Evolutionary conservation across 1,139 yeast genomes (phyloP).

Genomic region (Hyphopichia khmerensis): DNA sequence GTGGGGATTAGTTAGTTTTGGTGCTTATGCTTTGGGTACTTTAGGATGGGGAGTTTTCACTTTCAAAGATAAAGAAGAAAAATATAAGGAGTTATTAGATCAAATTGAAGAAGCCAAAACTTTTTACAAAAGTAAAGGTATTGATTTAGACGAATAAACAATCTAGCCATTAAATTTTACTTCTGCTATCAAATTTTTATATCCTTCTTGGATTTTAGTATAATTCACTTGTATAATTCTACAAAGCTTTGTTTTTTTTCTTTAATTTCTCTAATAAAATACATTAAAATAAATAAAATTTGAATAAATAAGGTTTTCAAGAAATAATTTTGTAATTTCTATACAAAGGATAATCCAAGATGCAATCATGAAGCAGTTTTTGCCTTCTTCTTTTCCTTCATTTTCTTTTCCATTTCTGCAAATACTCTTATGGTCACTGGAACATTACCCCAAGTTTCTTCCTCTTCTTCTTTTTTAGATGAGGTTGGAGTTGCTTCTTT

Average conservation of each 20-base stretch:
- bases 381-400: slow-evolving; percentile 44
- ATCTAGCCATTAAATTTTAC: not conserved
- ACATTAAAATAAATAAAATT: slow-evolving; percentile 1
- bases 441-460: slow-evolving; percentile 60
- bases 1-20: slow-evolving; percentile 72
- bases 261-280: not conserved
- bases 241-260: not conserved
- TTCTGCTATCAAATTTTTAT: too few relatives aligned
- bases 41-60: slow-evolving; percentile 72
- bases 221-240: too few relatives aligned
- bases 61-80: slow-evolving; percentile 71
- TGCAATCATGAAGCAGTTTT: not conserved
- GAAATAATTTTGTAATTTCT: not conserved
- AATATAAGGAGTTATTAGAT: slow-evolving; percentile 59
- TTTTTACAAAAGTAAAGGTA: slow-evolving; percentile 57
- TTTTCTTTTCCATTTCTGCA: slow-evolving; percentile 74
- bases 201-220: too few relatives aligned
- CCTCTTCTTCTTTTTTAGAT: slow-evolving; percentile 20
- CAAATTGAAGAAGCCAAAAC: slow-evolving; percentile 69
- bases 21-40: slow-evolving; percentile 69
- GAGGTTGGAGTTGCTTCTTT: slow-evolving; percentile 12
- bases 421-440: slow-evolving; percentile 79
- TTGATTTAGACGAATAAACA: slow-evolving; percentile 39
- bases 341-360: not conserved
- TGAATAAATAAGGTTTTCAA: not conserved